Conservation (phyloP, 75 land plant species). For the Picea sitchensis region DNA sequence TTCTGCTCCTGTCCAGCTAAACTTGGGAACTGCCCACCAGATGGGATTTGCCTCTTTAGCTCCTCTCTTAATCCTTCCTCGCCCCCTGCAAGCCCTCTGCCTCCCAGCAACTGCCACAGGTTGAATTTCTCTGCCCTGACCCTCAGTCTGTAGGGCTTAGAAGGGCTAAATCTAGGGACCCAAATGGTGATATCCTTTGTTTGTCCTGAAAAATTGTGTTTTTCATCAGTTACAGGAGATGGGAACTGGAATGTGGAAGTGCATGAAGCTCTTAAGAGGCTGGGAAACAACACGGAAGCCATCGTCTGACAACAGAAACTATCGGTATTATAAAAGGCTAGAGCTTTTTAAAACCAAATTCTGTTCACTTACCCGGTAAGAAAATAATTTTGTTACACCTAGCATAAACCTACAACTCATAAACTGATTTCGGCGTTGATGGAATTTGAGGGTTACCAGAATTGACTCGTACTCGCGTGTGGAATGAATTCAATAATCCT, state of each 20-base stretch:
- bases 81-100: conserved; percentile 81
- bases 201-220: conserved; percentile 4
- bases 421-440: too few species aligned
- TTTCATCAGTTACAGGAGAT: background rate
- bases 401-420: too few species aligned
- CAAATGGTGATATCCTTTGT: background rate
- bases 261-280: too few species aligned
- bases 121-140: conserved; percentile 26
- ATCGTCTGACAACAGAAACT: background rate
- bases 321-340: too few species aligned
- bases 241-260: background rate
- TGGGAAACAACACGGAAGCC: background rate
- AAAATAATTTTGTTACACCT: too few species aligned
- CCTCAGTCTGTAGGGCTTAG: background rate
- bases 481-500: too few species aligned
- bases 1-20: background rate
- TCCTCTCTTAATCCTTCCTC: conserved; percentile 53
- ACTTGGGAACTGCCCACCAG: conserved; percentile 10
- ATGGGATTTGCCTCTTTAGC: conserved; percentile 18
- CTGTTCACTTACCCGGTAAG: too few species aligned
- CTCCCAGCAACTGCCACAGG: conserved; percentile 67
- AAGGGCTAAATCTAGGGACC: background rate
- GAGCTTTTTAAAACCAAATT: too few species aligned
- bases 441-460: too few species aligned
- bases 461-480: too few species aligned